A percentile compares a stretch with the other conserved stretches of the same genome.
These are phyloP conservation scores for Chenopodium album DNA, from an alignment of 148 eudicot species.

Conservation along the genomic window DNA sequence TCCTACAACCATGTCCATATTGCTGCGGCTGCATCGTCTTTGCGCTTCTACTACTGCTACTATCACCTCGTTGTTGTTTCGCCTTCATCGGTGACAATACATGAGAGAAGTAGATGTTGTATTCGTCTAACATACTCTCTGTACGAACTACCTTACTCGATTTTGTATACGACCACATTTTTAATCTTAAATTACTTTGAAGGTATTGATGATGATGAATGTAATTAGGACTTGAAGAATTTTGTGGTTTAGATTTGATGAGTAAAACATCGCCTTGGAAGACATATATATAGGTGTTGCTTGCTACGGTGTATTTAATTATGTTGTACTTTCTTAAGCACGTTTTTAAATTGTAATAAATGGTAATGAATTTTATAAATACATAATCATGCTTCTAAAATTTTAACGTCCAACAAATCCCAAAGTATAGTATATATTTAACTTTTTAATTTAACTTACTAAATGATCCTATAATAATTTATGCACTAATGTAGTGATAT, in stretches of 20 bases:
- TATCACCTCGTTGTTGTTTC: not conserved
- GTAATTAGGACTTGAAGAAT: not conserved
- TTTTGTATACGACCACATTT: slow-evolving; percentile 16
- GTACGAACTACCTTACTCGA: slow-evolving; percentile 22
- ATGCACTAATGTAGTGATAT: too few relatives aligned
- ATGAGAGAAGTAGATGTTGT: slow-evolving; percentile 27
- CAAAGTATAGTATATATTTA: too few relatives aligned
- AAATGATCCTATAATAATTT: too few relatives aligned
- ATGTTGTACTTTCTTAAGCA: not conserved
- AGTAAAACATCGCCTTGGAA: not conserved
- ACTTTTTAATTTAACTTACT: too few relatives aligned
- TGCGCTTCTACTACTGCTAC: not conserved
- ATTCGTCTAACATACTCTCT: slow-evolving; percentile 28
- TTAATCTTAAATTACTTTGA: not conserved
- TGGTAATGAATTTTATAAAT: too few relatives aligned
- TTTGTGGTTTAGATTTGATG: not conserved
- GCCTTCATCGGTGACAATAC: slow-evolving; percentile 26
- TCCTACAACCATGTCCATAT: not conserved
- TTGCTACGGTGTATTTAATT: not conserved
- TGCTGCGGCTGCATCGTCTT: not conserved
- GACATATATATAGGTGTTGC: not conserved
- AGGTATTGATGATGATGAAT: not conserved
- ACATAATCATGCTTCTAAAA: too few relatives aligned
- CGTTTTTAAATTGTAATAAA: not conserved
- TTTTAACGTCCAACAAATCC: too few relatives aligned